Conservation (phyloP, 1,284 basidiomycete genomes). For the Cutaneotrichosporon sp. region DNA sequence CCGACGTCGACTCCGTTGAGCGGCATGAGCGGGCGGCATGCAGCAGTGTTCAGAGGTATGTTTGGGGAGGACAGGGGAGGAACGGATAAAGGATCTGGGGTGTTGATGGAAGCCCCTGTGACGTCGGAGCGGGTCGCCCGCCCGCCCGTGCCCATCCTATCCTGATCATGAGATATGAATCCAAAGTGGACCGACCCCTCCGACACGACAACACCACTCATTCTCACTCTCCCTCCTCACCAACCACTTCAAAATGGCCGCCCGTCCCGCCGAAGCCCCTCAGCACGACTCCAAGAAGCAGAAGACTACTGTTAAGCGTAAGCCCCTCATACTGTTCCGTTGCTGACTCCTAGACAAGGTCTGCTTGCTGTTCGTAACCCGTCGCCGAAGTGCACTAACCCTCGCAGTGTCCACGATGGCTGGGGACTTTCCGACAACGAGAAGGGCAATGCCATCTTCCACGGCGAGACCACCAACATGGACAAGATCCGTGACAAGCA, state of each 20-base stretch:
- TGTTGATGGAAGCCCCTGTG: not conserved
- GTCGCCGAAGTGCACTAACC: not conserved
- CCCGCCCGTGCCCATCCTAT: not conserved
- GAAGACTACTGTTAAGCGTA: constrained; percentile 25
- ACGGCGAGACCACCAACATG: constrained; percentile 81
- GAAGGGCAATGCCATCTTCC: constrained; percentile 83
- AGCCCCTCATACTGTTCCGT: not conserved
- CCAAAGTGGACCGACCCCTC: not conserved
- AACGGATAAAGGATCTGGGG: too few species aligned
- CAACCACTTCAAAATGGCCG: constrained; percentile 25
- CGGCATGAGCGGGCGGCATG: too few species aligned
- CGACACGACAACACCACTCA: not conserved
- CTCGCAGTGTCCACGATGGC: constrained; percentile 80
- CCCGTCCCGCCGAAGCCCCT: constrained; percentile 22
- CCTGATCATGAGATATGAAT: constrained; percentile 2
- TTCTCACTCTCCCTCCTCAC: too few species aligned
- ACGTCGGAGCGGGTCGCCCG: constrained; percentile 1
- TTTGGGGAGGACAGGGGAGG: too few species aligned
- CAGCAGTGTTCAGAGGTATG: too few species aligned
- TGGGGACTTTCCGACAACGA: constrained; percentile 76
- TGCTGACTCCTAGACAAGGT: constrained; percentile 67
- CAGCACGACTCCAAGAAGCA: constrained; percentile 31
- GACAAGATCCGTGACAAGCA: constrained; percentile 77
- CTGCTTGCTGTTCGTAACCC: constrained; percentile 72
- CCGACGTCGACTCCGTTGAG: too few species aligned